phyloP scores from a whole-genome alignment of 345 rosid genomes.

The Sisymbrium altissimum region DNA sequence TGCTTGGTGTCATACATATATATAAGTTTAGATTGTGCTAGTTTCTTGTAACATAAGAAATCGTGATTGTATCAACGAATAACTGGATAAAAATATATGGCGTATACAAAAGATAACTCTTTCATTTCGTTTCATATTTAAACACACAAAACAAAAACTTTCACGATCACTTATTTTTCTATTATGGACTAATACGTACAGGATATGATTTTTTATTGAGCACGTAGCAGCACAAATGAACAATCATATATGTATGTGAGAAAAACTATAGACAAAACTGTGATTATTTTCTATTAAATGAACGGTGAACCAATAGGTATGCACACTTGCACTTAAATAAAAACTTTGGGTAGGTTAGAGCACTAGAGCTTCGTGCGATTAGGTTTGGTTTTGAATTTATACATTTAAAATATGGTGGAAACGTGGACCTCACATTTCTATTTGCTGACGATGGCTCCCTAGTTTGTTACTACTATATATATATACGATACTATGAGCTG shows the following conservation, averaged over 20 bases:
- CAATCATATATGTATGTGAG: background rate
- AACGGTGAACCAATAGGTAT: background rate
- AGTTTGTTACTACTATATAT: background rate
- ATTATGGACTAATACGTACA: background rate
- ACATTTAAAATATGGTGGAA: background rate
- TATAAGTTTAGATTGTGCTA: too few species aligned
- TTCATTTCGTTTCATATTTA: background rate
- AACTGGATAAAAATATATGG: too few species aligned
- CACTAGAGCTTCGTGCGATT: slow-evolving; percentile 18
- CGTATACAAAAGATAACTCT: too few species aligned
- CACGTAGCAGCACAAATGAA: background rate
- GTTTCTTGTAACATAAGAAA: background rate
- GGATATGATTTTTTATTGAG: background rate
- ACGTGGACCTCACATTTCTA: slow-evolving; percentile 17
- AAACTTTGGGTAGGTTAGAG: slow-evolving; percentile 25
- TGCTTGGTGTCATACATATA: too few species aligned
- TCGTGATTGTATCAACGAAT: background rate
- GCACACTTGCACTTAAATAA: background rate
- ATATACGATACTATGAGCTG: background rate
- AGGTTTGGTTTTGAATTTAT: background rate
- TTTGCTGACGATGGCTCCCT: slow-evolving; percentile 7
- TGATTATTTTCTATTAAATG: background rate
- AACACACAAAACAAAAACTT: background rate
- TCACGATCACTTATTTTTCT: background rate
- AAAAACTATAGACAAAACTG: background rate